Evolutionary conservation across 1,139 yeast genomes (phyloP).

Genomic region (Kodamaea suecica): DNA sequence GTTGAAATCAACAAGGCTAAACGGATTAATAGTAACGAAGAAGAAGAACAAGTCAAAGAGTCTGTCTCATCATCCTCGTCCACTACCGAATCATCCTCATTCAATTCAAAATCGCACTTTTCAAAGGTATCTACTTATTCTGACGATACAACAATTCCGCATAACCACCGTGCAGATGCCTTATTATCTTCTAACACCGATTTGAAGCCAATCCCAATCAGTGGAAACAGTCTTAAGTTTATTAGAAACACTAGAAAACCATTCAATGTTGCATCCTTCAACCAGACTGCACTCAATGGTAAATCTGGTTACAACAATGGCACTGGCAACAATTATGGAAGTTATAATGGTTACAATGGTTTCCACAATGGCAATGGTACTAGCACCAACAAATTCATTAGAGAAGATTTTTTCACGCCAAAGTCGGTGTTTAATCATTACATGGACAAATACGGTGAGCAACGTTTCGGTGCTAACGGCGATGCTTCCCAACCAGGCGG

Average conservation of each 20-base stretch:
- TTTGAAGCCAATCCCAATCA: constrained; percentile 45
- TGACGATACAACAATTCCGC: constrained; percentile 26
- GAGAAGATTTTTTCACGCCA: constrained; percentile 76
- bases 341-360: constrained; percentile 18
- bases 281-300: constrained; percentile 35
- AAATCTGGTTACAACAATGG: constrained; percentile 18
- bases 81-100: constrained; percentile 12
- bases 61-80: constrained; percentile 10
- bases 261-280: constrained; percentile 56
- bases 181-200: constrained; percentile 39
- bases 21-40: background rate
- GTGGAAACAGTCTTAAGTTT: constrained; percentile 30
- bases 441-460: constrained; percentile 64
- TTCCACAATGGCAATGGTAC: constrained; percentile 14
- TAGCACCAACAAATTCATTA: constrained; percentile 38
- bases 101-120: constrained; percentile 8
- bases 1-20: background rate
- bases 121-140: constrained; percentile 4
- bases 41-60: background rate
- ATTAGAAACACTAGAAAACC: constrained; percentile 57
- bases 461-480: constrained; percentile 19
- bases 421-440: constrained; percentile 69
- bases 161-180: constrained; percentile 48
- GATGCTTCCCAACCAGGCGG: constrained; percentile 8
- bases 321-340: constrained; percentile 23